Conservation (phyloP, 2,329 filamentous ascomycete genomes). For the Pseudonectria foliicola region DNA sequence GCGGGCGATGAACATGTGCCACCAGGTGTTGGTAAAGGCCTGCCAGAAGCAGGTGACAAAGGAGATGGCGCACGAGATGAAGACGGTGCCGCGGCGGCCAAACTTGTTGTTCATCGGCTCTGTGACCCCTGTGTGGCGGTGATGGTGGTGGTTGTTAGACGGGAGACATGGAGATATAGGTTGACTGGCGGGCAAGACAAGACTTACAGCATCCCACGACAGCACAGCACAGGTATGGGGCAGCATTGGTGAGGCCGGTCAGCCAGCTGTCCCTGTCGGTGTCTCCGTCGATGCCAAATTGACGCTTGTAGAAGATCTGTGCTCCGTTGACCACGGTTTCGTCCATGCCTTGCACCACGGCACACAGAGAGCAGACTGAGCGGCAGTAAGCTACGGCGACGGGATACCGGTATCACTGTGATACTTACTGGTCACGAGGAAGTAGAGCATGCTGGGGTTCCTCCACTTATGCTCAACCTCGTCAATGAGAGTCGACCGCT, state of each 20-base stretch:
- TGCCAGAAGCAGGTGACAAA: constrained; percentile 47
- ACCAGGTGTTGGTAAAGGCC: constrained; percentile 41
- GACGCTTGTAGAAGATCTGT: constrained; percentile 55
- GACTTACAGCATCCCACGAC: constrained; percentile 59
- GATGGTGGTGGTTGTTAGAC: too few relatives aligned
- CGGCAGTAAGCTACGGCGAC: not conserved
- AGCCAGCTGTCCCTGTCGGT: constrained; percentile 48
- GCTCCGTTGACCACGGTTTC: constrained; percentile 55
- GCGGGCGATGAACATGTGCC: constrained; percentile 40
- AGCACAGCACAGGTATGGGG: constrained; percentile 60
- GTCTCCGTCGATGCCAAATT: constrained; percentile 53
- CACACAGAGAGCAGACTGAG: constrained; percentile 53
- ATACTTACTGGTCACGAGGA: constrained; percentile 47
- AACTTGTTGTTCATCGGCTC: constrained; percentile 64
- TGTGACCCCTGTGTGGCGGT: constrained; percentile 41
- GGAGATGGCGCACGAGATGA: constrained; percentile 59
- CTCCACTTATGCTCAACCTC: constrained; percentile 63
- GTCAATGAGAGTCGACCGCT: constrained; percentile 48
- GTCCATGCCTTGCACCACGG: constrained; percentile 55
- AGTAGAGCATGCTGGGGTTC: constrained; percentile 58
- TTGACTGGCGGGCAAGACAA: too few relatives aligned
- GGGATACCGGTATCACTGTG: constrained; percentile 8
- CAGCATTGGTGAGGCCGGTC: constrained; percentile 53
- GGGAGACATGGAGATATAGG: too few relatives aligned
- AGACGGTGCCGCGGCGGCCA: constrained; percentile 65